phyloP scores from a whole-genome alignment of 2,329 filamentous ascomycete genomes.

The Sphaerulina musiva region DNA sequence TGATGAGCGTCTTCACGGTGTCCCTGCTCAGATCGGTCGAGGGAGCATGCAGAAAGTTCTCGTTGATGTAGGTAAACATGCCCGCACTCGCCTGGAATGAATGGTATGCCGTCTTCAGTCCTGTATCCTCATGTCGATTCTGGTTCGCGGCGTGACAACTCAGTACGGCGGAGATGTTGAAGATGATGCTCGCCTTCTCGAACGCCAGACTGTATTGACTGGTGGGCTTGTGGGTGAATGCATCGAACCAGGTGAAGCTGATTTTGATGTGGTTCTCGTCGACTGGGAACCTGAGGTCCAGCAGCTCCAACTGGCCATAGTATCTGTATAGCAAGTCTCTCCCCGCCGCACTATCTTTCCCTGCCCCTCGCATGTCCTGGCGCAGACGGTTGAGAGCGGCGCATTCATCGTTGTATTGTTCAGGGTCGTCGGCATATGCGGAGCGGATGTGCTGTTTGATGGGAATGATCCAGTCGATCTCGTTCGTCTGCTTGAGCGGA shows the following conservation, averaged over 20 bases:
- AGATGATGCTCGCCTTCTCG: slow-evolving; percentile 98
- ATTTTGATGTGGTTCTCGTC: slow-evolving; percentile 99
- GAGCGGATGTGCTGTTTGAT: slow-evolving; percentile 89
- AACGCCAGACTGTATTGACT: slow-evolving; percentile 94
- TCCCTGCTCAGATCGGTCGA: slow-evolving; percentile 93
- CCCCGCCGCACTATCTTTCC: slow-evolving; percentile 90
- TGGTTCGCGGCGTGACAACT: slow-evolving; percentile 93
- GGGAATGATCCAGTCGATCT: slow-evolving; percentile 94
- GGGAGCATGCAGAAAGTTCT: slow-evolving; percentile 96
- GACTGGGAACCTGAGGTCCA: slow-evolving; percentile 91
- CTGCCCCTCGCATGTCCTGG: slow-evolving; percentile 96
- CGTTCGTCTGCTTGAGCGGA: slow-evolving; percentile 88
- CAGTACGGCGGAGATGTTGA: slow-evolving; percentile 95
- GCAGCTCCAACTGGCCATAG: slow-evolving; percentile 90
- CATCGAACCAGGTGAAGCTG: slow-evolving; percentile 98
- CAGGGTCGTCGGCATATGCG: slow-evolving; percentile 93
- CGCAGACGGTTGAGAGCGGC: slow-evolving; percentile 85
- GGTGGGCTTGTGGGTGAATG: slow-evolving; percentile 98
- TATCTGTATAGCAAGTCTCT: slow-evolving; percentile 92
- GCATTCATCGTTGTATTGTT: slow-evolving; percentile 93
- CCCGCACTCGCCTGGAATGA: slow-evolving; percentile 96
- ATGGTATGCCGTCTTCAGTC: slow-evolving; percentile 93
- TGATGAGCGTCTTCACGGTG: slow-evolving; percentile 89
- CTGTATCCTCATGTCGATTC: slow-evolving; percentile 82
- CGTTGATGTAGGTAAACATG: slow-evolving; percentile 99